Conservation (phyloP, 768 basidiomycete genomes). For the Panaeolus cyanescens region DNA sequence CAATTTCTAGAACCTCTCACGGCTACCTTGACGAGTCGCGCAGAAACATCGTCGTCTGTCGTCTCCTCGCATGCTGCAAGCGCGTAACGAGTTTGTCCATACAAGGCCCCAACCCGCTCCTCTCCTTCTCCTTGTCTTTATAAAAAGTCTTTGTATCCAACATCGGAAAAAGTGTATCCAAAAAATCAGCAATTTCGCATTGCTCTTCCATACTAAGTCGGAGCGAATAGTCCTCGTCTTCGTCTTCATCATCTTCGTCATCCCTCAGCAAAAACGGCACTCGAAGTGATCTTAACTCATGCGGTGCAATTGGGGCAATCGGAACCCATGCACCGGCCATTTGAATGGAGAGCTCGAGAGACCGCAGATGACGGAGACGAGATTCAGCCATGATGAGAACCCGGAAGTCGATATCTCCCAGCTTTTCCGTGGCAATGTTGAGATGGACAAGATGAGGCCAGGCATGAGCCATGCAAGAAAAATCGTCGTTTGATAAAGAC, state of each 20-base stretch:
- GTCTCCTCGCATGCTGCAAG: not conserved
- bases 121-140: not conserved
- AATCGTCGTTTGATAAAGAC: not conserved
- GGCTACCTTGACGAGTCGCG: no score
- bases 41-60: not conserved
- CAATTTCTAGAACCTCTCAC: no score
- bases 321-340: not conserved
- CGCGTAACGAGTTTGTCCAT: not conserved
- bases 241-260: not conserved
- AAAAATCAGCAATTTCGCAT: not conserved
- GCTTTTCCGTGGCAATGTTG: not conserved
- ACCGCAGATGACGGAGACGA: not conserved
- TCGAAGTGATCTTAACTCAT: not conserved
- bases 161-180: not conserved
- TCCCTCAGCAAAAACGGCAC: not conserved
- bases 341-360: not conserved
- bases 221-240: not conserved
- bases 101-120: not conserved
- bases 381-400: not conserved
- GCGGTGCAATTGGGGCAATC: not conserved
- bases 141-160: not conserved
- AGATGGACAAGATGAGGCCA: not conserved
- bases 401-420: not conserved
- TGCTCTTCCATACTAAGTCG: not conserved
- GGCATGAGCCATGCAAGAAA: not conserved